Evolutionary conservation across 805 yeast species (phyloP).

Genomic region (Yamadazyma olivae): DNA sequence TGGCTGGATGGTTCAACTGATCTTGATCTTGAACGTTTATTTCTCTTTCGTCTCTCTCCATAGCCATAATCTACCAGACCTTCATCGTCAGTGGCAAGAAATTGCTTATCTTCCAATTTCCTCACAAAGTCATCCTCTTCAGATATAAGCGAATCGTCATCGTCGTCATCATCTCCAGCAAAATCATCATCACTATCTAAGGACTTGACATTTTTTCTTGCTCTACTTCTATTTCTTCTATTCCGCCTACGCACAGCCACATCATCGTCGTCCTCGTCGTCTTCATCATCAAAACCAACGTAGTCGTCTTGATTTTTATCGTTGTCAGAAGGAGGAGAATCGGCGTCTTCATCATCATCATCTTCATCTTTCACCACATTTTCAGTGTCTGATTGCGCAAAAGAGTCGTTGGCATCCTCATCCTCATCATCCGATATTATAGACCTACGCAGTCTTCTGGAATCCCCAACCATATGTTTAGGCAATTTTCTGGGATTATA

Average conservation of each 20-base stretch:
- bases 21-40: constrained; percentile 19
- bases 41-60: constrained; percentile 12
- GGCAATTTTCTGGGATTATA: constrained; percentile 6
- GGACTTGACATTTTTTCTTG: constrained; percentile 2
- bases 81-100: constrained; percentile 38
- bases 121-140: constrained; percentile 24
- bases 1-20: constrained; percentile 18
- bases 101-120: constrained; percentile 28
- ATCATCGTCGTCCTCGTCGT: constrained; percentile 11
- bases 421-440: constrained; percentile 13
- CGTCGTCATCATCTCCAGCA: constrained; percentile 15
- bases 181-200: constrained; percentile 21
- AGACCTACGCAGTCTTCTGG: constrained; percentile 7
- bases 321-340: constrained; percentile 13
- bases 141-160: constrained; percentile 10
- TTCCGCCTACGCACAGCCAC: constrained; percentile 1
- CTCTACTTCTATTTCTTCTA: not conserved
- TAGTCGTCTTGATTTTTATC: constrained; percentile 20
- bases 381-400: no score
- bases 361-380: constrained; percentile 11
- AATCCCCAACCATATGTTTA: constrained; percentile 15
- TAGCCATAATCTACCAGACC: constrained; percentile 19
- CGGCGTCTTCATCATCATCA: constrained; percentile 8
- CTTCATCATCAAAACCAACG: constrained; percentile 15
- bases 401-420: constrained; percentile 1